A percentile compares a stretch with the other conserved stretches of the same genome.
Evolutionary conservation across 129 eudicot species (phyloP).

Genomic region (Silybum marianum): DNA sequence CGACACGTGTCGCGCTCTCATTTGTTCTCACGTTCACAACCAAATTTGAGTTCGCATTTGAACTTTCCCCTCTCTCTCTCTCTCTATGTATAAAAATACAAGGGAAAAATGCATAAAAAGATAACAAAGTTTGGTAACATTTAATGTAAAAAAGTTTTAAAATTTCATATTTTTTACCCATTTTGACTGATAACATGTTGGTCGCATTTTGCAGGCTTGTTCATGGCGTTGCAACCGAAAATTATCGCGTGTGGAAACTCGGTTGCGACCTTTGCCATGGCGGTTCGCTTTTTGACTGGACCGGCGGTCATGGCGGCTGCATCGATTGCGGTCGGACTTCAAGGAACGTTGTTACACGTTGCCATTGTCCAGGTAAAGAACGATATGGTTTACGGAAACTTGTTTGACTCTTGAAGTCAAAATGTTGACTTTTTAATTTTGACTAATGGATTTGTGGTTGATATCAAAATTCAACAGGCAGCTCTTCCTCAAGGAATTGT

Average conservation of each 20-base stretch:
- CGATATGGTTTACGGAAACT: not conserved
- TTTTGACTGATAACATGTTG: not conserved
- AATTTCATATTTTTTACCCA: no score
- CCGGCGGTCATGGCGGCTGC: slow-evolving; percentile 96
- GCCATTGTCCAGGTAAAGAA: slow-evolving; percentile 82
- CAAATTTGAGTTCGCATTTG: no score
- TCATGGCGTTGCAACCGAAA: slow-evolving; percentile 92
- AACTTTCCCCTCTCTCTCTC: no score
- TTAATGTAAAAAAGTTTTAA: no score
- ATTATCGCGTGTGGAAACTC: slow-evolving; percentile 93
- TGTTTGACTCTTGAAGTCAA: slow-evolving; percentile 23
- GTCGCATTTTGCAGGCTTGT: slow-evolving; percentile 51
- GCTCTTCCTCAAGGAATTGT: slow-evolving; percentile 98
- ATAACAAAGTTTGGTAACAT: no score
- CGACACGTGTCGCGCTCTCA: no score
- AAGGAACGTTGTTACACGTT: slow-evolving; percentile 72
- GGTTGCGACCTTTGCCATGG: slow-evolving; percentile 75
- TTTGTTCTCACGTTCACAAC: no score
- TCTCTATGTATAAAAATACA: no score
- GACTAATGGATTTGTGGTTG: slow-evolving; percentile 9
- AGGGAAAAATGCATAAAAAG: no score
- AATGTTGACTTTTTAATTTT: not conserved
- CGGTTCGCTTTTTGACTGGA: slow-evolving; percentile 65
- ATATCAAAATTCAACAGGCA: slow-evolving; percentile 48
- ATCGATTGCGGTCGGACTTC: slow-evolving; percentile 66